A percentile compares a stretch with the other conserved stretches of the same genome.
These are phyloP conservation scores for Hyphopichia burtonii DNA, from an alignment of 1,139 yeast species.

Conservation along the genomic window DNA sequence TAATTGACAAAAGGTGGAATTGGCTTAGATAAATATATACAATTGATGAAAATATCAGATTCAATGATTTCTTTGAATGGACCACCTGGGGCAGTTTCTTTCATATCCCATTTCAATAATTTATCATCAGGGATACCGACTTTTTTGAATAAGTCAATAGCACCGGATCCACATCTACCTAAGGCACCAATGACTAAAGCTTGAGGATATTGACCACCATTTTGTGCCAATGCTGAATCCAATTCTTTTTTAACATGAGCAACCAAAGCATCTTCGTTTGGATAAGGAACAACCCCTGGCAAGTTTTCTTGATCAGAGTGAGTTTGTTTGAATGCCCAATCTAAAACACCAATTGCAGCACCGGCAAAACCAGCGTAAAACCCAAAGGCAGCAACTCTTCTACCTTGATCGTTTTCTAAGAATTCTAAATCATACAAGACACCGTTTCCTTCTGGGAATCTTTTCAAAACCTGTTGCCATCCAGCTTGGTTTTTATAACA, in stretches of 20 bases:
- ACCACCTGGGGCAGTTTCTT: conserved; percentile 95
- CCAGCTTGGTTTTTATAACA: conserved; percentile 98
- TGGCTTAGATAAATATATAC: conserved; percentile 91
- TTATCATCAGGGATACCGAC: conserved; percentile 86
- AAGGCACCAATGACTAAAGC: conserved; percentile 93
- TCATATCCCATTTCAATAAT: conserved; percentile 92
- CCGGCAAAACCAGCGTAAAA: conserved; percentile 99
- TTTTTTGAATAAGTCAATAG: conserved; percentile 76
- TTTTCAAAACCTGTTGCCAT: conserved; percentile 84
- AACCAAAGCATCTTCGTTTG: conserved; percentile 73
- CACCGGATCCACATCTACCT: conserved; percentile 99
- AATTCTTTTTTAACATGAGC: conserved; percentile 66
- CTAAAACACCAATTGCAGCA: conserved; percentile 91
- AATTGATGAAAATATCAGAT: conserved; percentile 88
- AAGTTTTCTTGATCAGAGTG: conserved; percentile 62
- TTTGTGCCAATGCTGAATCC: conserved; percentile 55
- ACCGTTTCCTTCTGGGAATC: conserved; percentile 93
- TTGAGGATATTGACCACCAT: conserved; percentile 68
- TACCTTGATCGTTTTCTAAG: conserved; percentile 88
- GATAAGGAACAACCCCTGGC: conserved; percentile 78
- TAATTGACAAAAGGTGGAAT: conserved; percentile 86
- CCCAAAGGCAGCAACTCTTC: conserved; percentile 99
- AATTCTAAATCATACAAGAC: conserved; percentile 90
- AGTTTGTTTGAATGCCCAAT: conserved; percentile 90
- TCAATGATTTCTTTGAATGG: conserved; percentile 91